Evolutionary conservation across 805 yeast species (phyloP), one percentile per base, ranked within the genome.

Genomic region (Yamadazyma nakazawae): DNA sequence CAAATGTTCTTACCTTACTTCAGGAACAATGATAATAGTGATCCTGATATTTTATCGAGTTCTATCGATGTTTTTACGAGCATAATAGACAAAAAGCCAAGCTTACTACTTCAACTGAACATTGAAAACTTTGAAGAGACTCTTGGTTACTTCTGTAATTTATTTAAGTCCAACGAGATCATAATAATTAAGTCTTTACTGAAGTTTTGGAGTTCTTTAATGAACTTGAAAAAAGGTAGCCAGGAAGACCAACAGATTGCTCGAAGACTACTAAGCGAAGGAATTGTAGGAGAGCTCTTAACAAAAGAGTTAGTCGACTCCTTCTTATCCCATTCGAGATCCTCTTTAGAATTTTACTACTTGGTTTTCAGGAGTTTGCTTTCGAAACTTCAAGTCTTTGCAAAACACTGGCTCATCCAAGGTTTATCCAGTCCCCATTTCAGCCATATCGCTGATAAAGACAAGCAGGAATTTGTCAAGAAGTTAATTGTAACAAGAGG

Each of bases 401-500:
- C 74, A 48, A 80, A 77, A 51, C 52, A 42, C 3, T 81, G 88
- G 88, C 38, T 61, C 26, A 34, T 36, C 7, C 30, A 43, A 17
- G 37, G 49, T 48, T 53, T 35, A 47, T 18, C 36, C 1, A 46
- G 47, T 14, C 34, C 43, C 17, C 24, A 55, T 43, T 18, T 49
- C 13, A 50, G 61, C 26, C 50, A 54, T 12, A 28, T 59, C 1
- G 54, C 60, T 41, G 54, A 61, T 1, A 68, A 73, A 43, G 79
- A 74, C 8, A 54, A 69, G 5, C 52, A 54, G 10, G 31, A 36
- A 25, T 78, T 84, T 42, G 59, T 81, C 17, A 80, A 76, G 52
- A 82, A 81, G 57, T 54, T 85, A 26, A 57, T 80, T 62, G 49
- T 82, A 1, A 83, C 89, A 0, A 74, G 89, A 56, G 91, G 91